Percentiles rank a stretch among this genome's conserved stretches.
Conservation (phyloP, 306 rosid genomes). For the Erythrophleum fordii region DNA sequence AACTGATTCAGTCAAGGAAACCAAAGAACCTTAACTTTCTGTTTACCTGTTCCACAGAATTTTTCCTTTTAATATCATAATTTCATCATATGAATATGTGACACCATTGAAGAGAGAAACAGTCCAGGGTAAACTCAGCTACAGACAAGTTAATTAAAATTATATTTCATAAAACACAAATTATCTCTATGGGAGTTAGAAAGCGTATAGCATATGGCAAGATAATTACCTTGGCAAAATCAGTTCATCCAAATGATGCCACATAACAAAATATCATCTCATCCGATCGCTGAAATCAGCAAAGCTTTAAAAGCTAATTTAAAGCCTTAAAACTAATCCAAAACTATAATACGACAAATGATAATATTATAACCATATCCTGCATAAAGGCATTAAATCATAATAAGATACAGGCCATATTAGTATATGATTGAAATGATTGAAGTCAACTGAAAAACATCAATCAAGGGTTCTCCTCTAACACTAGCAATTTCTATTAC, state of each 20-base stretch:
- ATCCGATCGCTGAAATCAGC: too few relatives aligned
- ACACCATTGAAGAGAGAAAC: background rate
- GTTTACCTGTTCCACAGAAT: too few relatives aligned
- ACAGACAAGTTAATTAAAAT: too few relatives aligned
- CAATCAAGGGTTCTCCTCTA: conserved; percentile 18
- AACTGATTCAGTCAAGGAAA: background rate
- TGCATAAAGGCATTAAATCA: background rate
- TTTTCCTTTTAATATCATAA: too few relatives aligned
- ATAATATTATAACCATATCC: background rate
- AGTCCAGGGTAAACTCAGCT: background rate
- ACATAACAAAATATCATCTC: background rate
- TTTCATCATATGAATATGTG: too few relatives aligned
- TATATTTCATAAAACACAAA: background rate
- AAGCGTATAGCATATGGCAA: background rate
- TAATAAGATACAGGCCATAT: background rate
- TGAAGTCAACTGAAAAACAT: conserved; percentile 18
- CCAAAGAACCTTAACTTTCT: too few relatives aligned
- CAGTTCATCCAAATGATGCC: background rate
- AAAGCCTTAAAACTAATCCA: background rate
- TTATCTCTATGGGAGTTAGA: background rate
- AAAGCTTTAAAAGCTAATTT: conserved; percentile 2
- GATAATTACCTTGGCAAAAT: background rate
- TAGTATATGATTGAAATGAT: conserved; percentile 25
- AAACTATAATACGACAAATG: conserved; percentile 5
- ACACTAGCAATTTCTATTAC: conserved; percentile 30